Evolutionary conservation across 305 asterid genomes (phyloP), one percentile per base, ranked within the genome.

Genomic region (Rubia tinctorum): DNA sequence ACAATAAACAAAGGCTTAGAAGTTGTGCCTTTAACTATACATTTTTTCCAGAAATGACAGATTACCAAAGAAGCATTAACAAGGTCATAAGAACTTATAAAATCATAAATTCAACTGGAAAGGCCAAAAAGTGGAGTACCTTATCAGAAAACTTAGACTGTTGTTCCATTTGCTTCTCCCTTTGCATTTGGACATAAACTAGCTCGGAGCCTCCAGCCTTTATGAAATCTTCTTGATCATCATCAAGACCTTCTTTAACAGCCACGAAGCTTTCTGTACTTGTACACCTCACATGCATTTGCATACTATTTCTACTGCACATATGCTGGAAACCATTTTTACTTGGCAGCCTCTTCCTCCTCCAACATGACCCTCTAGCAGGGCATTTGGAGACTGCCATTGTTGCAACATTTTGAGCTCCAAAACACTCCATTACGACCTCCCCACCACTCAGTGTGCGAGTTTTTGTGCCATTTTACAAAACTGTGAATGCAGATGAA

Each of bases 161-260:
- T 8, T 81, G 82, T 75, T 87, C 93, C 97, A 91, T 90, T 68
- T 75, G 53, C 79, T 94, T 94, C 7, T 83, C 83, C 91, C 81
- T 91, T 87, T 94, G 99, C 99, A 94, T 91, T 91, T 89, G 93
- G 53, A 94, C 99, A 81, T 89, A 90, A 71, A 84, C 74, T 44
- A 94, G 76, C 87, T 94, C 95, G 22, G 97, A 91, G 8, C 99
- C 99, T 40, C 99, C 99, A 8, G 96, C 99, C 84, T 94, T 94
- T 39, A 91, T 86, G 78, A 80, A 94, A 86, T 94, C 99, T 51
- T 94, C 97, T 76, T 91, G 93, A 69, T 94, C 96, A n/a, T n/a
- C n/a, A 10, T 91, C 86, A 45, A 86, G 91, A 59, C 84, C 90
- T 68, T 89, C 96, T 72, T 86, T 84, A 72, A 87, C 87, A 55